These are phyloP conservation scores for Lipomyces mesembrius DNA, from an alignment of 805 yeast genomes.

Conservation along the genomic window DNA sequence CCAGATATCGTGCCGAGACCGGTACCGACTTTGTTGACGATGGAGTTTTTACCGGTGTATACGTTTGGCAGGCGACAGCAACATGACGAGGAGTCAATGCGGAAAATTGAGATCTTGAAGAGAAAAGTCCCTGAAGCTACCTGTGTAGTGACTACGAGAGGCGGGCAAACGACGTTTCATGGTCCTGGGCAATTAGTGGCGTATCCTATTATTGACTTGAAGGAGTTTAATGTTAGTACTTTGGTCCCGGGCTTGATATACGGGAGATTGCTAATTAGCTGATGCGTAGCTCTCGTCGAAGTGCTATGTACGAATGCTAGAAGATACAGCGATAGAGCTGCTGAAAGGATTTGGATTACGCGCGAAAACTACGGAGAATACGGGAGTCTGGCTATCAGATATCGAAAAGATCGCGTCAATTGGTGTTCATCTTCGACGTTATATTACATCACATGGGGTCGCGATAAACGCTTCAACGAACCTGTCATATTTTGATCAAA, in stretches of 20 bases:
- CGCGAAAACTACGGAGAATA: conserved; percentile 64
- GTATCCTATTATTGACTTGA: conserved; percentile 76
- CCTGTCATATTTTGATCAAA: conserved; percentile 66
- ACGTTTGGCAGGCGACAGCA: conserved; percentile 90
- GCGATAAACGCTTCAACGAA: conserved; percentile 81
- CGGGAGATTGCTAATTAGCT: conserved; percentile 43
- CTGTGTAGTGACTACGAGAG: conserved; percentile 80
- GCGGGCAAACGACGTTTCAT: conserved; percentile 96
- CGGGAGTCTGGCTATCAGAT: conserved; percentile 81
- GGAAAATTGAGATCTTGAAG: conserved; percentile 30
- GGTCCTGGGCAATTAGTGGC: conserved; percentile 94
- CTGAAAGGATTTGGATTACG: conserved; percentile 46
- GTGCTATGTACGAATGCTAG: conserved; percentile 69
- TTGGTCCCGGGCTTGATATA: conserved; percentile 23
- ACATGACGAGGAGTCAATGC: conserved; percentile 42
- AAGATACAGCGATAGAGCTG: conserved; percentile 46
- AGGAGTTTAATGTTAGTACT: conserved; percentile 51
- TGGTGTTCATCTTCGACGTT: conserved; percentile 84
- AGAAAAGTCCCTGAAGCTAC: conserved; percentile 49
- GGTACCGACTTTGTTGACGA: conserved; percentile 70
- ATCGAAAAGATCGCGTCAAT: conserved; percentile 79
- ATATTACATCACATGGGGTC: conserved; percentile 87
- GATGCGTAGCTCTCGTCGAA: conserved; percentile 54
- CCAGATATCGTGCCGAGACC: not conserved
- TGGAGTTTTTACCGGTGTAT: conserved; percentile 83